These are phyloP conservation scores for Cryomyces minteri DNA, from an alignment of 495 filamentous ascomycete genomes.

Conservation along the genomic window DNA sequence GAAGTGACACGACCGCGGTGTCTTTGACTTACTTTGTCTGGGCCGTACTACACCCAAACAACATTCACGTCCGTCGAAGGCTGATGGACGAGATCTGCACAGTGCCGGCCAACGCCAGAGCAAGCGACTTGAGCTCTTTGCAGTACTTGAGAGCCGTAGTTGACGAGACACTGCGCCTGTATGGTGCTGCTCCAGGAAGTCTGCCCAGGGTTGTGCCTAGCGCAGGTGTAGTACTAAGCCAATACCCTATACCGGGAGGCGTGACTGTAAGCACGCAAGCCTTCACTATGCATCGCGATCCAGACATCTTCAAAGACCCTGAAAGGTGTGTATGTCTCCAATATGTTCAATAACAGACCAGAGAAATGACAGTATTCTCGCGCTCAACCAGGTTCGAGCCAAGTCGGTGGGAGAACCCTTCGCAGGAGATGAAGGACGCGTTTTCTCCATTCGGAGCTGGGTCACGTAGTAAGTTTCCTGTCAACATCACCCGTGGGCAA, in stretches of 20 bases:
- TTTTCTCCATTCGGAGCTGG: conserved; percentile 36
- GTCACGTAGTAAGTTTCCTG: conserved; percentile 18
- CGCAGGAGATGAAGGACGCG: conserved; percentile 32
- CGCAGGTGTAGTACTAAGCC: conserved; percentile 12
- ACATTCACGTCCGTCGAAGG: conserved; percentile 6
- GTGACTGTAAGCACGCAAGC: conserved; percentile 20
- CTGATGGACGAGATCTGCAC: conserved; percentile 11
- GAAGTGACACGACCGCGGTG: conserved; percentile 24
- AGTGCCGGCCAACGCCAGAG: conserved; percentile 8
- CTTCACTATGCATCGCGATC: conserved; percentile 24
- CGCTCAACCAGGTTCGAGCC: conserved; percentile 21
- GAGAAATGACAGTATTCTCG: neutral
- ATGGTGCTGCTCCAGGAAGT: conserved; percentile 3
- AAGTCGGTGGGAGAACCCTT: conserved; percentile 23
- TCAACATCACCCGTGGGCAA: neutral
- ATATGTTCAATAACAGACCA: neutral
- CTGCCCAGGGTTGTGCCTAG: conserved; percentile 9
- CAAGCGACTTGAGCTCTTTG: conserved; percentile 6
- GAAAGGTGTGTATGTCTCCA: conserved; percentile 1
- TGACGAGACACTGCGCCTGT: conserved; percentile 9
- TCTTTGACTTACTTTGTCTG: conserved; percentile 25
- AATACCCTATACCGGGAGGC: conserved; percentile 15
- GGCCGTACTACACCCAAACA: conserved; percentile 5
- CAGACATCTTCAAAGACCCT: conserved; percentile 17
- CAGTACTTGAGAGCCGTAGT: conserved; percentile 6